Evolutionary conservation across 805 yeast species (phyloP), one percentile per base, ranked within the genome.

Genomic region (Myxozyma monticola): DNA sequence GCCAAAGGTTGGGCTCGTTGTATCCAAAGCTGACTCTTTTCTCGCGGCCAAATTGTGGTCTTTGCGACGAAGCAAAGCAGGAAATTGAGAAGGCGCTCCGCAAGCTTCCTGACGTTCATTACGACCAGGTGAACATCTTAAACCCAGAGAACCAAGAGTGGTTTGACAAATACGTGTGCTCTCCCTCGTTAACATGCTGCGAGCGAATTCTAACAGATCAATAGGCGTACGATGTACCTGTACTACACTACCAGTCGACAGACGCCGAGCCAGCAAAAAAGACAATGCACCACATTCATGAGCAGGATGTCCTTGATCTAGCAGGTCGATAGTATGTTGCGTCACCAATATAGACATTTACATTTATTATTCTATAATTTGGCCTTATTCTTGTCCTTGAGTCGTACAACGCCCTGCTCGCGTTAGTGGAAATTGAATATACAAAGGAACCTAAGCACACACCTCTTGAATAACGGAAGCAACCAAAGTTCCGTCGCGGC

Each of bases 171-270:
- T 70, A 70, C 46, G 64, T 60, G 26, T 10, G 64, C 41, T 18
- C 31, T 29, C 1, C 7, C 25, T 41, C 1, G 15, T 28, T 29
- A 10, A n/a, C n/a, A n/a, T n/a, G n/a, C n/a, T n/a, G n/a, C n/a
- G n/a, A n/a, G n/a, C n/a, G 35, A 10, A 26, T 26, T 26, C 10
- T 6, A 6, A 26, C 9, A 26, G 29, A 10, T 26, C 10, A 7
- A 10, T 29, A 59, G 62, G 70, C 69, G 12, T 69, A 60, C 48
- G 73, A 69, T 39, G 70, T 69, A 1, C 73, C 73, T 3, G 72
- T 69, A 1, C 47, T 65, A 9, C 71, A 69, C 28, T 33, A 53
- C 26, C 54, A 53, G 25, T 12, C 26, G 2, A 28, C 44, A 14
- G 47, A 45, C 29, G 21, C 22, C 10, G 43, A 46, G 25, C 42